A percentile compares a stretch with the other conserved stretches of the same genome.
phyloP scores from a whole-genome alignment of 257 asterid genomes.

The Leptodermis oblonga region DNA sequence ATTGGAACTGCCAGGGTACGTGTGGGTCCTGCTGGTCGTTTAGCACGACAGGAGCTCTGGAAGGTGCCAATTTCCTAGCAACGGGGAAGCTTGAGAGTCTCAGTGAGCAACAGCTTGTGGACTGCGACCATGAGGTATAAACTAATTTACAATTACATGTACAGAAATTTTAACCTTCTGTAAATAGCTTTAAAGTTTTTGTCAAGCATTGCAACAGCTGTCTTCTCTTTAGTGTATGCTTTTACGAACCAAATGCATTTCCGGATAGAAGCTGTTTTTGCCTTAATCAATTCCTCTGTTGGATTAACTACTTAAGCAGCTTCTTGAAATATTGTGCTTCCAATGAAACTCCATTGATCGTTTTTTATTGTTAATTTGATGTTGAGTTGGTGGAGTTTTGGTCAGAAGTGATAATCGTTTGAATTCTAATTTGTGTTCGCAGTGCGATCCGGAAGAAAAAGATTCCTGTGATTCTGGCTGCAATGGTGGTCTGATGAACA shows the following conservation, averaged over 20 bases:
- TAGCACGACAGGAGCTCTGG: conserved; percentile 85
- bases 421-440: conserved; percentile 5
- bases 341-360: not conserved
- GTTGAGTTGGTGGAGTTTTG: not conserved
- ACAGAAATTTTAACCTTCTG: no score
- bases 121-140: conserved; percentile 84
- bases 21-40: conserved; percentile 97
- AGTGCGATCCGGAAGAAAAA: conserved; percentile 87
- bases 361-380: not conserved
- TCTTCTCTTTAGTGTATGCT: not conserved
- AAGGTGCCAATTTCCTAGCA: conserved; percentile 79
- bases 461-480: conserved; percentile 82
- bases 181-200: no score
- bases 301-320: not conserved
- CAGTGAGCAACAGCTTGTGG: conserved; percentile 93
- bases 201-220: not conserved
- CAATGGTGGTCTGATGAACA: conserved; percentile 86
- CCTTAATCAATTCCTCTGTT: not conserved
- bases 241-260: no score
- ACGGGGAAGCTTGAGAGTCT: conserved; percentile 83
- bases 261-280: not conserved
- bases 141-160: not conserved
- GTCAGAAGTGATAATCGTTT: not conserved
- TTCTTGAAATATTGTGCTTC: not conserved
- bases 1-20: conserved; percentile 44